These are phyloP conservation scores for Mycena albidolilacea DNA, from an alignment of 768 basidiomycete species.

Conservation along the genomic window DNA sequence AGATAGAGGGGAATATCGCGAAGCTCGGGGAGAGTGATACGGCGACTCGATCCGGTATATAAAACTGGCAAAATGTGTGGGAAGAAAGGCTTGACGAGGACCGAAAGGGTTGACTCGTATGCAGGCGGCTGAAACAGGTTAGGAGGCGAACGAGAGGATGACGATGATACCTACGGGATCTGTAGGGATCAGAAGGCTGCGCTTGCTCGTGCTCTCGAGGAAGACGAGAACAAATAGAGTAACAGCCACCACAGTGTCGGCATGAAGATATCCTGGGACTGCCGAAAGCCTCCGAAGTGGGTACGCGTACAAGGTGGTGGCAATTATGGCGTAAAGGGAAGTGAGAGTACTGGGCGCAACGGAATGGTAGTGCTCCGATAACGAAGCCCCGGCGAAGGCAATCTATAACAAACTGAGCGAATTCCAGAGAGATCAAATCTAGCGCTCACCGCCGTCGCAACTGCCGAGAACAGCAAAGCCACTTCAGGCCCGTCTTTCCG, in stretches of 20 bases:
- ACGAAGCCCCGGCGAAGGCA: background rate
- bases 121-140: slow-evolving; percentile 17
- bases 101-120: slow-evolving; percentile 31
- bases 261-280: background rate
- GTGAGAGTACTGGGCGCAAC: slow-evolving; percentile 26
- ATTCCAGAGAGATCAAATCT: background rate
- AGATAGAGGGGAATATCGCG: slow-evolving; percentile 23
- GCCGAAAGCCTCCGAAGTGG: background rate
- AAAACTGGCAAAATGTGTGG: slow-evolving; percentile 27
- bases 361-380: slow-evolving; percentile 31
- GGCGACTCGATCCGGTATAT: slow-evolving; percentile 10
- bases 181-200: slow-evolving; percentile 18
- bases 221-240: slow-evolving; percentile 22
- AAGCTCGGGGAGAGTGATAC: slow-evolving; percentile 28
- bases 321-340: slow-evolving; percentile 15
- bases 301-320: slow-evolving; percentile 16
- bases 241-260: background rate
- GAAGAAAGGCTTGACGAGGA: slow-evolving; percentile 32
- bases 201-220: slow-evolving; percentile 31
- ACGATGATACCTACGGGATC: slow-evolving; percentile 19
- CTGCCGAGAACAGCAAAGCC: slow-evolving; percentile 5
- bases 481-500: background rate
- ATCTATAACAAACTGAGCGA: background rate
- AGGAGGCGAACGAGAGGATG: background rate
- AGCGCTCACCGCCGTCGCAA: slow-evolving; percentile 20